Evolutionary conservation across 306 rosid genomes (phyloP), one percentile per base, ranked within the genome.

Genomic region (Fagus sylvatica): DNA sequence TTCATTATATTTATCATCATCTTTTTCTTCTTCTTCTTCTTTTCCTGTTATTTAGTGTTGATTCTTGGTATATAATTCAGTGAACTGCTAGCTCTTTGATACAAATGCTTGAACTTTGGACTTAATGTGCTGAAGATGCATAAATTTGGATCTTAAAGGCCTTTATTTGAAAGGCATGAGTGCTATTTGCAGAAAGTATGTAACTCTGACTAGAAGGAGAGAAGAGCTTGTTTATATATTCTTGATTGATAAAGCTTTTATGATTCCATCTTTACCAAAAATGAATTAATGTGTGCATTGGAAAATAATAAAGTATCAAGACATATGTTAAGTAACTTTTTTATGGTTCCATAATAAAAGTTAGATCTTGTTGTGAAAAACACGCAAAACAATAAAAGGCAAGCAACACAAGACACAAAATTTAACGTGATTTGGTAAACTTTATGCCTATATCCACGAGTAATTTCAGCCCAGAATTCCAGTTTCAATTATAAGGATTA

Each of bases 11-110:
- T 69, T 64, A 42, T 78, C 74, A 22, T 22, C 28, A 51, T 71
- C 41, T 77, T 30, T 79, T 49, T 68, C 57, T 15, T 73, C 78
- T 60, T 32, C 6, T 61, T 36, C 78, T 60, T 32, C 6, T 61
- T 36, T 28, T 9, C 19, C 12, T 19, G 32, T 19, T 34, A 30
- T 32, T 41, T 69, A 32, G 54, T 28, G 54, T 77, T 69, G 12
- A 30, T 30, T 77, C 46, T 69, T 32, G 19, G 12, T 41, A 17
- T 65, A 39, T 49, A 51, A 49, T 60, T 48, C 62, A 42, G n/a
- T 9, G 39, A 73, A 72, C 33, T 55, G 39, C 19, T 74, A 60
- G 17, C 0, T 56, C 37, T 65, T 17, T 41, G 61, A 42, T 32
- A 12, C 43, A 41, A 77, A 32, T 32, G 36, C 32, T 17, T 37